Evolutionary conservation across 1,284 basidiomycete species (phyloP), one percentile per base, ranked within the genome.

Genomic region (Caloboletus firmus): DNA sequence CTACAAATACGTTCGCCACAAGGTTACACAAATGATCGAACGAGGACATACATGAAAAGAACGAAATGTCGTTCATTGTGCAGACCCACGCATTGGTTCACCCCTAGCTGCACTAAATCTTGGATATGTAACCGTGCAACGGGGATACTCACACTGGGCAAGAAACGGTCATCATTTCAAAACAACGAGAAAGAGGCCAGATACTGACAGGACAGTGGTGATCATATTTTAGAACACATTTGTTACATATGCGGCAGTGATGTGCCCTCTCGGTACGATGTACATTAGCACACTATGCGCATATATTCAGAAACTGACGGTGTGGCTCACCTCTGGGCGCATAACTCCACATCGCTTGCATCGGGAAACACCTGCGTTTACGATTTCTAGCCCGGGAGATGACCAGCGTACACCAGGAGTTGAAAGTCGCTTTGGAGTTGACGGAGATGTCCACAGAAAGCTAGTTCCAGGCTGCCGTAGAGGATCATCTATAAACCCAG

Each of bases 1-100:
- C 91, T 93, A 54, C 8, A 37, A 56, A 53, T 28, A 15, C 0
- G 32, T 41, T 51, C 42, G 32, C 13, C 15, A 11, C 50, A 48
- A 5, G 40, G 11, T 17, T 9, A 22, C 20, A 34, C 31, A 18
- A 20, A 17, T 11, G 36, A 49, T 40, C 13, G 5, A 39, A 30
- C 40, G 18, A 34, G 6, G 28, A 51, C 36, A 50, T 56, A 91
- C 93, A 98, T 89, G 80, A 98, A 99, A 34, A 98, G 77, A 32
- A 97, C 81, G 65, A 99, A 99, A 73, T 98, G 93, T 0, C 96
- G 84, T 71, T 98, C 95, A 67, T 99, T 99, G 68, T 96, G 80
- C 8, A 98, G 71, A 2, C 97, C 96, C 24, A 99, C 93, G 65
- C 95, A 98, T 80, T 93, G 91, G 69, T 98, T 98, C 61, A 99